These are phyloP conservation scores for Encephalitozoon hellem DNA, from an alignment of 371 early-diverging fungal species.

Conservation along the genomic window DNA sequence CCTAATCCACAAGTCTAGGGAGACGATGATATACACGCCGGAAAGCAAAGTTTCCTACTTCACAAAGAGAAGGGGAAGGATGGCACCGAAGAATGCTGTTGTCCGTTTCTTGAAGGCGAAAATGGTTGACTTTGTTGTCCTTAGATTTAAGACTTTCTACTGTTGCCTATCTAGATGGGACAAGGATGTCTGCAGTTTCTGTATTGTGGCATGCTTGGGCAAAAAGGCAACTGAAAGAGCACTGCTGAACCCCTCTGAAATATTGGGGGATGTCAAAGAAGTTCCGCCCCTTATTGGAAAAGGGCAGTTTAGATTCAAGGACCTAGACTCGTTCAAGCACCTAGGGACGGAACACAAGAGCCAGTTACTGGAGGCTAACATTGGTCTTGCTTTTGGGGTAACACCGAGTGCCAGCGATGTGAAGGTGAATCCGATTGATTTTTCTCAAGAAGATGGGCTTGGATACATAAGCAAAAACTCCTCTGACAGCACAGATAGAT, in stretches of 20 bases:
- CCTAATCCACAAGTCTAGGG: background rate
- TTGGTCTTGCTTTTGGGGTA: background rate
- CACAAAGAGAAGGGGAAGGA: background rate
- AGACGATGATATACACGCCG: background rate
- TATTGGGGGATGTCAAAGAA: background rate
- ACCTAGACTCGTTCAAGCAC: background rate
- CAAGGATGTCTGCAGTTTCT: background rate
- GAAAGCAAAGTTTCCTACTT: background rate
- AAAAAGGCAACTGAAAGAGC: background rate
- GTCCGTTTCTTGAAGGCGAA: background rate
- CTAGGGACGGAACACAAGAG: background rate
- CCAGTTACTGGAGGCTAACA: background rate
- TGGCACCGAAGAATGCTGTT: background rate
- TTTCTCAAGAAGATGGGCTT: background rate
- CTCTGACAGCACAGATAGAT: background rate
- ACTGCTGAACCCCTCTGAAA: background rate
- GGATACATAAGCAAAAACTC: background rate
- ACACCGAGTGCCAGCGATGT: background rate
- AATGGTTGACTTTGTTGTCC: background rate
- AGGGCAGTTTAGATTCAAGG: background rate
- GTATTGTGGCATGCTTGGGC: background rate
- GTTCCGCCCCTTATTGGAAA: background rate
- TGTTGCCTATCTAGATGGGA: slow-evolving; percentile 2
- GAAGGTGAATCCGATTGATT: background rate
- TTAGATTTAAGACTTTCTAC: background rate